phyloP scores from a whole-genome alignment of 306 rosid genomes.

The Cucurbita moschata region DNA sequence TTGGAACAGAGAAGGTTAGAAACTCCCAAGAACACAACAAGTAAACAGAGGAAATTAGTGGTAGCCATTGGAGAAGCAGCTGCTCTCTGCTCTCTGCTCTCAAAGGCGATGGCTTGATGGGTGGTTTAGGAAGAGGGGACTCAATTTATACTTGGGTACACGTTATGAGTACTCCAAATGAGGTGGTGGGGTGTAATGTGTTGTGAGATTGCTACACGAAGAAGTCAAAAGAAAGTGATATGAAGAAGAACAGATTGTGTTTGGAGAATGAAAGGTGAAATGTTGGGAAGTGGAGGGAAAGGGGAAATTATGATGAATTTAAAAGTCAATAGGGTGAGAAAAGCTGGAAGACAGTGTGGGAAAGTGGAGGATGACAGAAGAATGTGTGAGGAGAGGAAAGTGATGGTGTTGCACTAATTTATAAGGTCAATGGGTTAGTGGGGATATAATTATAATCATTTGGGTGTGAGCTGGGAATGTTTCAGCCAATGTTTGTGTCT shows the following conservation, averaged over 20 bases:
- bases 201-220: neutral
- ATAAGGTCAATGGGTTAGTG: neutral
- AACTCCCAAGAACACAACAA: slow-evolving; percentile 39
- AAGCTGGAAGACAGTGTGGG: slow-evolving; percentile 7
- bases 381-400: neutral
- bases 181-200: neutral
- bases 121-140: neutral
- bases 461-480: neutral
- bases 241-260: neutral
- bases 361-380: slow-evolving; percentile 5
- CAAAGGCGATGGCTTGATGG: neutral
- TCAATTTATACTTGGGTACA: neutral
- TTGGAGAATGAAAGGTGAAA: neutral
- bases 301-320: neutral
- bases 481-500: neutral
- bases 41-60: slow-evolving; percentile 32
- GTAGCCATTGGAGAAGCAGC: slow-evolving; percentile 18
- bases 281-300: neutral
- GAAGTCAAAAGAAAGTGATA: slow-evolving; percentile 2
- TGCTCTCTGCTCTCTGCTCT: neutral
- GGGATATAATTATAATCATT: slow-evolving; percentile 2
- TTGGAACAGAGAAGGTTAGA: slow-evolving; percentile 35
- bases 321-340: neutral
- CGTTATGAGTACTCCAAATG: neutral
- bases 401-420: neutral